Base-by-base conservation (phyloP, 2,329 filamentous ascomycete species). In the Rhynchosporium secalis region DNA sequence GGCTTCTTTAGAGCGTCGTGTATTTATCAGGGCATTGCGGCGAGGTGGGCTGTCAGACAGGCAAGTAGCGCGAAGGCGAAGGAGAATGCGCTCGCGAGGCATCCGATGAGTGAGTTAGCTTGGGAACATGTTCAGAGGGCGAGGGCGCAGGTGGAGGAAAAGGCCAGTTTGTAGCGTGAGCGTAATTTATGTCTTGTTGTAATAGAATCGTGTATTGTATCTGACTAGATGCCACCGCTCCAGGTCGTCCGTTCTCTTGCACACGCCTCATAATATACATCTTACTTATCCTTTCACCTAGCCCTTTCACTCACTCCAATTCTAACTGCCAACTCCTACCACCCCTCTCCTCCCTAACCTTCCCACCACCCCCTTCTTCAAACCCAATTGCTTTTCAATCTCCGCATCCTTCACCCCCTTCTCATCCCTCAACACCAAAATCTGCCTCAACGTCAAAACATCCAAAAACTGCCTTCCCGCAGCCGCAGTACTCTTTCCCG, bases 21-120 rank as follows among this genome's bases (percentile, higher is more conserved):
- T 56, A 86, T 90, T 65, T 84, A 81, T 69, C 95, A 99, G 79
- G 95, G 95, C 3, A 98, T 99, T 74, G 93, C 93, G 55, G 95
- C 95, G 56, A 80, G 95, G 66, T 90, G 90, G 75, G 95, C 95
- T 31, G 78, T 84, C 54, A 80, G 94, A 55, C 94, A 98, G 81
- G 95, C 95, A 43, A 96, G 92, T 77, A 96, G 92, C 75, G 89
- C 86, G 62, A 85, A 89, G 74, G 95, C 95, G 6, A 83, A 81
- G 69, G 82, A 86, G 47, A 91, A 96, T 76, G 92, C 83, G 0
- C 79, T 78, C 60, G 84, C 85, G 74, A 87, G 90, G 77, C 81
- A 79, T 51, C 87, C 90, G 28, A 85, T 94, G 79, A 92, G 89
- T 0, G 82, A 91, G 75, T 81, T 89, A 70, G 91, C 92, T 5